These are phyloP conservation scores for Fomitopsis betulina DNA, from an alignment of 1,284 basidiomycete species.

Conservation along the genomic window DNA sequence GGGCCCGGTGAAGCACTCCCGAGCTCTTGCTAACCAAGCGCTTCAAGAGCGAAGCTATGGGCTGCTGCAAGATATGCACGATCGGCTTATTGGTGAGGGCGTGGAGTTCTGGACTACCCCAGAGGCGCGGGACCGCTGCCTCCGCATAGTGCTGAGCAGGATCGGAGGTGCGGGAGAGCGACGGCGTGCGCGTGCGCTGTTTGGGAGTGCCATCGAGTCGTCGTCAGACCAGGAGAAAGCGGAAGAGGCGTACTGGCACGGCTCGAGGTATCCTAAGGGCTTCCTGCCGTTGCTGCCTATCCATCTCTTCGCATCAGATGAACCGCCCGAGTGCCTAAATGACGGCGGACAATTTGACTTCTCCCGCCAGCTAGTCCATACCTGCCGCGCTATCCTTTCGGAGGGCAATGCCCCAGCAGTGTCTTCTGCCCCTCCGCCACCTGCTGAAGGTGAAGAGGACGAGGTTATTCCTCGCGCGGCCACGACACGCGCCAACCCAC, in stretches of 20 bases:
- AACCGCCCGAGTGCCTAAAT: constrained; percentile 12
- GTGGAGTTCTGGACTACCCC: constrained; percentile 76
- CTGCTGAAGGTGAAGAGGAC: constrained; percentile 4
- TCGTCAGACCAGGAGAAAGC: constrained; percentile 24
- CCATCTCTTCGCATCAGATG: constrained; percentile 35
- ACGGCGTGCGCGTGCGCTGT: constrained; percentile 52
- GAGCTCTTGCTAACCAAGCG: constrained; percentile 60
- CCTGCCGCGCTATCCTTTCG: constrained; percentile 48
- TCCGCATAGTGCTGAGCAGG: constrained; percentile 60
- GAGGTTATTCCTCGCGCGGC: constrained; percentile 46
- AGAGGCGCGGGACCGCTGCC: constrained; percentile 65
- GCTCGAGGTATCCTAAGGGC: constrained; percentile 49
- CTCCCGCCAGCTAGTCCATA: constrained; percentile 40
- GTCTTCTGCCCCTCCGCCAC: background rate
- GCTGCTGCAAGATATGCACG: constrained; percentile 58
- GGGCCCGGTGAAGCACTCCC: constrained; percentile 44
- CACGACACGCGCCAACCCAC: constrained; percentile 51
- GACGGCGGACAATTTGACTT: constrained; percentile 25
- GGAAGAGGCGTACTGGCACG: constrained; percentile 51
- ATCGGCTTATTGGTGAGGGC: constrained; percentile 30
- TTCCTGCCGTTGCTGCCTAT: constrained; percentile 57
- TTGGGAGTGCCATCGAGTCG: constrained; percentile 21
- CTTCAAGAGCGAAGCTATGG: constrained; percentile 70
- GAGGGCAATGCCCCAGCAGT: constrained; percentile 34
- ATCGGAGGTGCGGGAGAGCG: constrained; percentile 66